Conservation (phyloP, 2,329 filamentous ascomycete genomes). For the Cladosporium austrohemisphaericum region DNA sequence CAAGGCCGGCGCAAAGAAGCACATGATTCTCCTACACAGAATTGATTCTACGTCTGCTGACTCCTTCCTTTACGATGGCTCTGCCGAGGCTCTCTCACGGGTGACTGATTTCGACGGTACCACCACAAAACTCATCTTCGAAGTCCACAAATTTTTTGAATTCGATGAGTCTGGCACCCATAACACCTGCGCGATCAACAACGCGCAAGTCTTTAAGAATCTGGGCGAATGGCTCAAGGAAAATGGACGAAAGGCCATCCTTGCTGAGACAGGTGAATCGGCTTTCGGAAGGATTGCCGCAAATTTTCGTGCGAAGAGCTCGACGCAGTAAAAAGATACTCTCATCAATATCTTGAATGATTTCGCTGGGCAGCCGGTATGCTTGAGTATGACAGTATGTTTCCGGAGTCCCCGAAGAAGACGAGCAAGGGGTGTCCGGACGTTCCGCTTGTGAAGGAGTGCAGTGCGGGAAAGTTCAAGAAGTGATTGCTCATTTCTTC, state of each 20-base stretch:
- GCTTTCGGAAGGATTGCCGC: too few relatives aligned
- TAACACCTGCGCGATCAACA: slow-evolving; percentile 32
- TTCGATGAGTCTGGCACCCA: slow-evolving; percentile 37
- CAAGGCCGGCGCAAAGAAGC: slow-evolving; percentile 56
- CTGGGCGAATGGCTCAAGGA: slow-evolving; percentile 35
- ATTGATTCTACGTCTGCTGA: slow-evolving; percentile 45
- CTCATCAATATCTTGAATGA: too few relatives aligned
- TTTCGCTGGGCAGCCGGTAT: too few relatives aligned
- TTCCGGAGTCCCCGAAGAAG: too few relatives aligned
- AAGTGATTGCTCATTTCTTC: too few relatives aligned
- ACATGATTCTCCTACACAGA: slow-evolving; percentile 63
- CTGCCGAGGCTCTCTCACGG: not conserved
- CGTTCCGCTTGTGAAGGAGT: too few relatives aligned
- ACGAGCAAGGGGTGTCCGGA: too few relatives aligned
- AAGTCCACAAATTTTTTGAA: slow-evolving; percentile 43
- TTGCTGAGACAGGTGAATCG: slow-evolving; percentile 43
- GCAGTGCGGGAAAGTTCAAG: too few relatives aligned
- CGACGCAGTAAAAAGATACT: too few relatives aligned
- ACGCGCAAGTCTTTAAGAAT: slow-evolving; percentile 32
- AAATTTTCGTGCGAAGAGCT: too few relatives aligned
- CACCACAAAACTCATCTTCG: slow-evolving; percentile 36
- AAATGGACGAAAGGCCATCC: slow-evolving; percentile 37
- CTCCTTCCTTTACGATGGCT: slow-evolving; percentile 7
- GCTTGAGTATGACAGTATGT: too few relatives aligned
- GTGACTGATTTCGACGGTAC: slow-evolving; percentile 27